Evolutionary conservation across 1,284 basidiomycete genomes (phyloP), one percentile per base, ranked within the genome.

Genomic region (Puccinia sorghi): DNA sequence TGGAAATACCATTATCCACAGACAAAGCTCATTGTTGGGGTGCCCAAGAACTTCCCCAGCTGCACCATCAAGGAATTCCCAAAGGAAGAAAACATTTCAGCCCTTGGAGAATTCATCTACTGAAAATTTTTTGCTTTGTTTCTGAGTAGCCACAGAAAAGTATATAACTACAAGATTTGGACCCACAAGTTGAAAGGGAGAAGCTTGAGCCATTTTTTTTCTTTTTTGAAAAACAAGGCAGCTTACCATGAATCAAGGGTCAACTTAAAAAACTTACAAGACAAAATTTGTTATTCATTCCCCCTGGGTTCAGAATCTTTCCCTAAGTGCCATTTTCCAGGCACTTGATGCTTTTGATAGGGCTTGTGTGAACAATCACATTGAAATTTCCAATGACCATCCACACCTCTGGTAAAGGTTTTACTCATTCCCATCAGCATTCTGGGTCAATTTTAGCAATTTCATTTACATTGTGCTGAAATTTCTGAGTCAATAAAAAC

Each of bases 221-320:
- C 4, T 32, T 32, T 32, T 32, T 32, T 32, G 1, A 2, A 32
- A 22, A 20, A 69, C 48, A n/a, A 22, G 20, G 43, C 20, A 54
- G 81, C 83, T 87, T 85, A 93, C 93, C n/a, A 92, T 74, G 85
- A 89, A 97, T 37, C 94, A 90, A 43, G 93, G 91, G 83, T 97
- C 94, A 85, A 97, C 93, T 7, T 91, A 93, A 3, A 87, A 86
- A 43, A 96, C 92, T 80, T 91, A 87, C 0, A 89, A 87, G 13
- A 97, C 88, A 17, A 89, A 87, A 94, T 89, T 85, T 97, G 94
- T 2, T 92, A 91, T 80, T 93, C 92, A 12, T 89, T 87, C 84
- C 97, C 93, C 82, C 92, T 93, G 39, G 93, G 90, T 82, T 96
- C 94, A 83, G 96, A 99, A 82, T 99, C 94, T 85, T 99, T 99